Evolutionary conservation across 2,329 filamentous ascomycete genomes (phyloP), one percentile per base, ranked within the genome.

Genomic region (Xylaria sp.): DNA sequence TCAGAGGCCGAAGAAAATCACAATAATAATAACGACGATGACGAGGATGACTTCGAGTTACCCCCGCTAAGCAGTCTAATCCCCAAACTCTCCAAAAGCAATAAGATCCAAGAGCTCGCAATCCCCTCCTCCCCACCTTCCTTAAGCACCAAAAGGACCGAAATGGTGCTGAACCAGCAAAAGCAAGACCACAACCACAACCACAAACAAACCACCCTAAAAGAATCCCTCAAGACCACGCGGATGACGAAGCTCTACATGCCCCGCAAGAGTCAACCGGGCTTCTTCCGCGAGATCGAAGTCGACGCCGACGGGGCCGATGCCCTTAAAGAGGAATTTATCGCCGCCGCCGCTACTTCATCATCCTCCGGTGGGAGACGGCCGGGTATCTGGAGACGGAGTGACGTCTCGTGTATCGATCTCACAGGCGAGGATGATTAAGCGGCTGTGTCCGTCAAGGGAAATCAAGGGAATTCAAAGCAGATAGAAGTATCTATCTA

Each of bases 261-360:
- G 37, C 77, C 79, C 12, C 74, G 75, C 43, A 70, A 70, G 25
- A 78, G 77, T 46, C 70, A 70, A 14, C 69, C 70, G 5, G 80
- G 80, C 2, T 82, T 79, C 69, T 78, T 79, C 64, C 69, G 72
- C 25, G 78, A 76, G 52, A 42, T 76, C 17, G 74, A 76, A 15
- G 66, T 75, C 37, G 63, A 57, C 45, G 67, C 64, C 15, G 73
- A 73, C 21, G 72, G 76, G 28, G 74, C 68, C 2, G 71, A 71
- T 15, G 67, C 59, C 4, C 35, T 70, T 15, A 43, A 53, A 37
- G 54, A 57, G 17, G n/a, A 59, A 25, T 46, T 52, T 35, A 58
- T 38, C 15, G 35, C 46, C 0, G 23, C 42, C 0, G 37, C 40
- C 0, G 28, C 42, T 0, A 37, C 47, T 6, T 19, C 43, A n/a